A percentile compares a stretch with the other conserved stretches of the same genome.
These are phyloP conservation scores for Inonotus obliquus DNA, from an alignment of 1,284 basidiomycete genomes.

Conservation along the genomic window DNA sequence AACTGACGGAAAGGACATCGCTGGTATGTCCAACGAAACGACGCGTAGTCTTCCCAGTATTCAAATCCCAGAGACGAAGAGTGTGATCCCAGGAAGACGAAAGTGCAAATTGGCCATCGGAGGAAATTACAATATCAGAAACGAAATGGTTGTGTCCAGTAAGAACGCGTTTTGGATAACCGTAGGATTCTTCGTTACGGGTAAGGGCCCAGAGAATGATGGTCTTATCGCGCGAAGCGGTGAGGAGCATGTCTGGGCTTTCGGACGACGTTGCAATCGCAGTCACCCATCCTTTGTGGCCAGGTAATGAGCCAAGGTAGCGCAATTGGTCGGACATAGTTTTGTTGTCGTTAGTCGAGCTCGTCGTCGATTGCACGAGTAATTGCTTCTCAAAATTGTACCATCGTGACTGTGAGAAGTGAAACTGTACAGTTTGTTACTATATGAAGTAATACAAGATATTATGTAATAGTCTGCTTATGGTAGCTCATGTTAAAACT, in stretches of 20 bases:
- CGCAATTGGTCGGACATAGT: constrained; percentile 78
- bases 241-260: constrained; percentile 96
- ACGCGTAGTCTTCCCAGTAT: constrained; percentile 90
- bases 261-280: constrained; percentile 96
- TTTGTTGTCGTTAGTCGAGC: constrained; percentile 17
- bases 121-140: constrained; percentile 97
- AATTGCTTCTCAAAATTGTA: neutral
- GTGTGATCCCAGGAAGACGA: constrained; percentile 99
- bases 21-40: constrained; percentile 98
- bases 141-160: constrained; percentile 99
- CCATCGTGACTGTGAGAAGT: neutral
- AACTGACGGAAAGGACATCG: constrained; percentile 96
- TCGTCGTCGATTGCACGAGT: constrained; percentile 4
- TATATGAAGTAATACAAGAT: no score
- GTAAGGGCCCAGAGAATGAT: constrained; percentile 99
- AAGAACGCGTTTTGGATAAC: constrained; percentile 95
- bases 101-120: constrained; percentile 98
- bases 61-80: constrained; percentile 98
- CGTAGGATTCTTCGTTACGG: constrained; percentile 90
- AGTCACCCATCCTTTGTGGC: constrained; percentile 96
- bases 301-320: constrained; percentile 89
- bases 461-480: no score
- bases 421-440: neutral
- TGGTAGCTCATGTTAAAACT: no score
- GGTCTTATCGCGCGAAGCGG: constrained; percentile 98